Evolutionary conservation across 805 yeast species (phyloP).

Genomic region (Candida sanyiensis): DNA sequence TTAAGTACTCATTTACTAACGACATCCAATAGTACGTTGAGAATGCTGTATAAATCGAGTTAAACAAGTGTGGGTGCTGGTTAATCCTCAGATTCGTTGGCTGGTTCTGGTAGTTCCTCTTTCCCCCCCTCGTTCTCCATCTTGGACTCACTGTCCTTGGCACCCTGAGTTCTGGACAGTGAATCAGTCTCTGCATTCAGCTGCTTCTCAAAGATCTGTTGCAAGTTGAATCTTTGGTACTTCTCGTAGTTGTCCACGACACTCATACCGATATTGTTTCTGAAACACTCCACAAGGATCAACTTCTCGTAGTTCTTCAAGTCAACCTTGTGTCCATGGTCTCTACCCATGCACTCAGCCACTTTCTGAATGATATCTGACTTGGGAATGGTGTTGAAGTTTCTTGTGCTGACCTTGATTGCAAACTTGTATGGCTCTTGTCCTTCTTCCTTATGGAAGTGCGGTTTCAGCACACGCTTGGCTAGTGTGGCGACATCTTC

Average conservation of each 20-base stretch:
- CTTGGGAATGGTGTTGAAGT: slow-evolving; percentile 67
- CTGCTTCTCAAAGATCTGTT: slow-evolving; percentile 60
- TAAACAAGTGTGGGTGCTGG: background rate
- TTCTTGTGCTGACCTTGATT: slow-evolving; percentile 71
- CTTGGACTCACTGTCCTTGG: slow-evolving; percentile 1
- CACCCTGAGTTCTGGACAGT: slow-evolving; percentile 8
- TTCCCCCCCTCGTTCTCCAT: background rate
- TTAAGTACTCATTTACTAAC: slow-evolving; percentile 4
- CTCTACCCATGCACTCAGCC: slow-evolving; percentile 66
- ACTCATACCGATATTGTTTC: slow-evolving; percentile 81
- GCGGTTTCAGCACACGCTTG: slow-evolving; percentile 54
- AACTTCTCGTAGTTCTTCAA: slow-evolving; percentile 73
- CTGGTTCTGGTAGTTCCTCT: background rate
- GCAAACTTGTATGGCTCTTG: slow-evolving; percentile 53
- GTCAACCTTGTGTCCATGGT: slow-evolving; percentile 71
- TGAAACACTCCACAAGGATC: slow-evolving; percentile 82
- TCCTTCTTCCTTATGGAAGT: slow-evolving; percentile 48
- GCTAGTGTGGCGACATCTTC: slow-evolving; percentile 63
- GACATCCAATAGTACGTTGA: slow-evolving; percentile 14
- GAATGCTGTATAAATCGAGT: slow-evolving; percentile 4
- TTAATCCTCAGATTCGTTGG: slow-evolving; percentile 1
- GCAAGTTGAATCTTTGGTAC: slow-evolving; percentile 68
- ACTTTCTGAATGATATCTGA: slow-evolving; percentile 67
- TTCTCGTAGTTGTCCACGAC: slow-evolving; percentile 64
- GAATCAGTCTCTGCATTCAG: slow-evolving; percentile 11